Base-by-base conservation (phyloP, 2,329 filamentous ascomycete species). In the Epichloe gansuensis region DNA sequence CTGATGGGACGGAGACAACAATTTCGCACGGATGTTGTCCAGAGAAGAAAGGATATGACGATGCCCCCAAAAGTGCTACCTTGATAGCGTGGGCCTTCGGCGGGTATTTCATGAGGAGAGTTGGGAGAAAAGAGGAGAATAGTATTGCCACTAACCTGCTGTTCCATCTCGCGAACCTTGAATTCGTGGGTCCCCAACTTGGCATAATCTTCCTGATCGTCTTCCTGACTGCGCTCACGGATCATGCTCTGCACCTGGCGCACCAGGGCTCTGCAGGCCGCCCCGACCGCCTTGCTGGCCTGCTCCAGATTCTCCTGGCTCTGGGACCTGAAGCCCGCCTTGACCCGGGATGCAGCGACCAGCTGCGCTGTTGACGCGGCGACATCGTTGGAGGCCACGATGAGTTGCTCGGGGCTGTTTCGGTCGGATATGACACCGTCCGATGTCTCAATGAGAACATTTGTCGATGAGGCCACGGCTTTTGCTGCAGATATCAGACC, bases 101-200 rank as follows among this genome's bases (percentile, higher is more conserved):
- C 12, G 7, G 12, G 23, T 45, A 11, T 45, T 28, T n/a, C 25
- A 23, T 21, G 43, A 25, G 4, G 6, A 25, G 9, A 38, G 15
- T 4, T 8, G 31, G 34, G 12, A 7, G 9, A 38, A 25, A 31
- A 45, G 34, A 46, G 4, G 17, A 48, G 38, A 45, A 77, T 79
- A 62, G 47, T 17, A 1, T 56, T 39, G 37, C 17, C 9, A 64
- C 69, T 65, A 77, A 95, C 91, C 87, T 98, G 93, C 67, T 98
- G 93, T 74, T 98, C 93, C 93, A 98, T 98, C 74, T 98, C 91
- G 62, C 86, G 81, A 50, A 96, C 90, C 78, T 98, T 98, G 77
- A 98, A 97, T 73, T 98, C 93, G 70, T 96, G 91, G 35, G 86
- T 83, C 56, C 88, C 91, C 46, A 98, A 74, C 72, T 90, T 88